Evolutionary conservation across 2,329 filamentous ascomycete species (phyloP).

Genomic region (Coniochaeta sp.): DNA sequence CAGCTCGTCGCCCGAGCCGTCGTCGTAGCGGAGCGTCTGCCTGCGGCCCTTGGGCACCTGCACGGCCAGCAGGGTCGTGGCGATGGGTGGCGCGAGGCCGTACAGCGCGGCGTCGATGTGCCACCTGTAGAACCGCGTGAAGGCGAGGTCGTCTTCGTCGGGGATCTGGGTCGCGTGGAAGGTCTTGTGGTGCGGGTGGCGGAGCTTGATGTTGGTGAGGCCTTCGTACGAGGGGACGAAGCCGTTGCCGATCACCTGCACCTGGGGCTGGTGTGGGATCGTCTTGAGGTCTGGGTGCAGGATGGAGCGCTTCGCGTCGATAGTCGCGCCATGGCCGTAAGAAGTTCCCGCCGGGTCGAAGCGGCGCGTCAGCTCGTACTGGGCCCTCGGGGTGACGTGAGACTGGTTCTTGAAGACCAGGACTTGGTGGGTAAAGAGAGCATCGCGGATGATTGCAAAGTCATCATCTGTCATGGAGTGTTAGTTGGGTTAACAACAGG

Average conservation of each 20-base stretch:
- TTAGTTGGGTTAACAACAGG: not conserved
- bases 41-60: conserved; percentile 58
- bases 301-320: conserved; percentile 57
- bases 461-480: conserved; percentile 43
- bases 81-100: conserved; percentile 64
- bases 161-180: conserved; percentile 64
- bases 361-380: conserved; percentile 65
- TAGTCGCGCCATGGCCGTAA: conserved; percentile 71
- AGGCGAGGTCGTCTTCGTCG: conserved; percentile 38
- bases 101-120: conserved; percentile 76
- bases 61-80: conserved; percentile 68
- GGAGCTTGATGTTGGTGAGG: conserved; percentile 57
- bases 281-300: conserved; percentile 76
- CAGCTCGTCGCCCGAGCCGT: conserved; percentile 58
- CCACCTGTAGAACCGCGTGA: conserved; percentile 64
- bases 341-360: conserved; percentile 61
- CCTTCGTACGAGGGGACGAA: conserved; percentile 64
- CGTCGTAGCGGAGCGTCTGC: conserved; percentile 67
- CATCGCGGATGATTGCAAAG: conserved; percentile 55
- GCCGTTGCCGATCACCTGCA: conserved; percentile 75
- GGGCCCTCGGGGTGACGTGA: conserved; percentile 58
- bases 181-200: conserved; percentile 70
- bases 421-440: conserved; percentile 62
- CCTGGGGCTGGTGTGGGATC: conserved; percentile 70
- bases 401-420: conserved; percentile 64